Base-by-base conservation (phyloP, 345 rosid genomes). In the Citrus unshiu region DNA sequence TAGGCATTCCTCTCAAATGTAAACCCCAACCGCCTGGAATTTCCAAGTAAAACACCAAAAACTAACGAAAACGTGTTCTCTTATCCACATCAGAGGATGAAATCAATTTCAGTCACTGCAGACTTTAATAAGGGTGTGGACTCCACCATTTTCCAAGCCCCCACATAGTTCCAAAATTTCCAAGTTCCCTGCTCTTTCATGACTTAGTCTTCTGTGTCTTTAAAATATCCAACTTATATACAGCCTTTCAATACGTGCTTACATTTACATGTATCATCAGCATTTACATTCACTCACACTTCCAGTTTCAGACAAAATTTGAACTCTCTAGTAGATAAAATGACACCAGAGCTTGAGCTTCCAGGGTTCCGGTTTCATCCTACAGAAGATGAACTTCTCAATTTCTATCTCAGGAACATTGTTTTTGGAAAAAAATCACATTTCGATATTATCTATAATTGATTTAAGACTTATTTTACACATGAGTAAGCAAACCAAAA, bases 311-410 rank as follows among this genome's bases (percentile, higher is more conserved):
- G 29, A 59, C 25, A 24, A 22, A 57, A 57, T 19, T 59, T 59
- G 62, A 24, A 59, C 29, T 7, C 25, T 24, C 10, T 39, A 8
- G 39, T 57, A 57, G 56, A 80, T 40, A 87, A 78, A 14, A 75
- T 83, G 85, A 67, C 82, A 6, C 35, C 83, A 22, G 86, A 88
- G 58, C 79, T 88, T 54, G 88, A 84, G 22, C 95, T 96, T 68
- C 99, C 99, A 0, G 99, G 98, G 25, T 92, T 96, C 75, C 82
- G 98, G 18, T 96, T 96, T 89, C 98, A 96, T 81, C 99, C 99
- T 0, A 96, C 98, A 0, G 99, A 96, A 81, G 95, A 94, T 29
- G 99, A 96, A 70, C 94, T 96, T 32, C 92, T 96, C 16, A 92
- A 88, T 72, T 94, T 92, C 83, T 96, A 94, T 80, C 97, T 96